A percentile compares a stretch with the other conserved stretches of the same genome.
phyloP scores from a whole-genome alignment of 192 early-diverging fungal species.

The Backusella australiensis region DNA sequence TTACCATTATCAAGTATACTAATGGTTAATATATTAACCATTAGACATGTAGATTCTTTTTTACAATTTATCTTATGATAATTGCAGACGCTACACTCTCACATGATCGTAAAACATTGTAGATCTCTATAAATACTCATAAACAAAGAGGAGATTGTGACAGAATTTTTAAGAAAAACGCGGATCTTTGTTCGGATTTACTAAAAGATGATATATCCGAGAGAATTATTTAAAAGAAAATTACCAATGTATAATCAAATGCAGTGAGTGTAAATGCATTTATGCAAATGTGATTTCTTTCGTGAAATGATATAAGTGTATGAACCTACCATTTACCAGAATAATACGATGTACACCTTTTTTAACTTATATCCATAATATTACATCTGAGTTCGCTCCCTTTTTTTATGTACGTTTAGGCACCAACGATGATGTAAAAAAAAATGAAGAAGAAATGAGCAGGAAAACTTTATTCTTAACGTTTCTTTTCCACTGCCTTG shows the following conservation, averaged over 20 bases:
- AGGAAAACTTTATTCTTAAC: not conserved
- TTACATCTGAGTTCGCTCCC: not conserved
- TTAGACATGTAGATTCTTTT: not conserved
- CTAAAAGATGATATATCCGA: slow-evolving; percentile 2
- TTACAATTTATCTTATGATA: not conserved
- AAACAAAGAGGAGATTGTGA: not conserved
- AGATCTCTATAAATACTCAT: not conserved
- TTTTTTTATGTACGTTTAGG: not conserved
- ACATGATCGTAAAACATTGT: not conserved
- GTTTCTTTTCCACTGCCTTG: not conserved
- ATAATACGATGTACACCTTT: not conserved
- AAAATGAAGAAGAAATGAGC: not conserved
- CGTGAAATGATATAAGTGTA: not conserved
- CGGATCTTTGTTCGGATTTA: not conserved
- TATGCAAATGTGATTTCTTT: not conserved
- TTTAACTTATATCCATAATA: not conserved
- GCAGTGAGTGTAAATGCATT: not conserved
- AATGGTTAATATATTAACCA: not conserved
- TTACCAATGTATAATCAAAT: not conserved
- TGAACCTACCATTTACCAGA: not conserved
- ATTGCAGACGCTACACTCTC: not conserved
- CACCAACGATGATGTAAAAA: not conserved
- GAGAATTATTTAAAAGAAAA: not conserved
- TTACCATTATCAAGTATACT: not conserved
- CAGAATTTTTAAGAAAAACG: not conserved